Base-by-base conservation (phyloP, 1,284 basidiomycete genomes). In the Tilletia caries region DNA sequence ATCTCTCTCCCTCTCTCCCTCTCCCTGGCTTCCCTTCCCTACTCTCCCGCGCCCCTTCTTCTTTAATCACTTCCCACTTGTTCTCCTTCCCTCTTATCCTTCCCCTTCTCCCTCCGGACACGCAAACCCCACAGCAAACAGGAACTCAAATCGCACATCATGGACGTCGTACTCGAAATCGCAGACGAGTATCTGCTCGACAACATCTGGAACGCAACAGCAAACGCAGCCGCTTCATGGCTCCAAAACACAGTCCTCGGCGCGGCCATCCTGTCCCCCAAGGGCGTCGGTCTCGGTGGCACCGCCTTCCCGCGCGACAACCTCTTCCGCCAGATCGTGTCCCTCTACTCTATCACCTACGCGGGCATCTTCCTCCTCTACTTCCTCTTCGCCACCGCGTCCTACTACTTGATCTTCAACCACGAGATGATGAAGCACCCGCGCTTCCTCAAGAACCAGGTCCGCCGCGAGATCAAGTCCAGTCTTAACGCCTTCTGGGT, bases 391-490 rank as follows among this genome's bases (percentile, higher is more conserved):
- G 94, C 94, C 58, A 67, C 70, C 23, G 68, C 79, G 82, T 93
- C 93, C 3, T 99, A 94, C 85, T 86, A 85, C 68, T 91, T 88
- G 84, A 88, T 98, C 71, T 99, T 97, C 88, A 95, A 98, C 85
- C 91, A 94, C 79, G 89, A 95, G 29, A 93, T 98, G 89, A 94
- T 94, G 89, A 88, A 89, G 65, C 95, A 99, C 85, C 96, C 95
- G 0, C 88, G 91, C 37, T 99, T 95, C 86, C 87, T 96, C 67
- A 91, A 92, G 81, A 88, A 92, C 79, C 95, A 97, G 84, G 79
- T 82, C 73, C 86, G 87, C 73, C 86, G 89, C 71, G 95, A 99
- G 85, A 98, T 99, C 74, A 85, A 88, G 73, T 85, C 84, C 66
- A 92, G 91, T 69, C 74, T 97, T 68, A 86, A 86, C 64, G 90